Evolutionary conservation across 805 yeast genomes (phyloP).

Genomic region (Metahyphopichia silvanorum): DNA sequence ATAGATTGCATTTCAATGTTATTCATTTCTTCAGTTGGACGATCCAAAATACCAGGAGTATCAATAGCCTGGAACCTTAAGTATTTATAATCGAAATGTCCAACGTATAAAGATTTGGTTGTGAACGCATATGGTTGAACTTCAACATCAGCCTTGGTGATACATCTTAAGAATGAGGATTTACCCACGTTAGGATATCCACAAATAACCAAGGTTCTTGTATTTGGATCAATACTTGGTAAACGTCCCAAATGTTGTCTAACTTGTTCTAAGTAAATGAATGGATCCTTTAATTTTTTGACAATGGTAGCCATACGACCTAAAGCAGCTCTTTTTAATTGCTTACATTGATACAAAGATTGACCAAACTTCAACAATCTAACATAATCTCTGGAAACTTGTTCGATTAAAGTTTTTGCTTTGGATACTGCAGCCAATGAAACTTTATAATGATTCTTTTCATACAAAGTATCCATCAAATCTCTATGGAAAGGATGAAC

Average conservation of each 20-base stretch:
- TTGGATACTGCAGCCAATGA: conserved; percentile 92
- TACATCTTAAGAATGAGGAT: conserved; percentile 87
- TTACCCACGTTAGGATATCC: conserved; percentile 99
- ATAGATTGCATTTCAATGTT: conserved; percentile 99
- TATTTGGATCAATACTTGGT: conserved; percentile 97
- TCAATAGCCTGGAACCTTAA: conserved; percentile 98
- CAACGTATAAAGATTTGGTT: conserved; percentile 94
- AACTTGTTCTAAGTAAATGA: conserved; percentile 92
- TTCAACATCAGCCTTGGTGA: conserved; percentile 98
- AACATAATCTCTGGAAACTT: conserved; percentile 92
- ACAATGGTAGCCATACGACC: conserved; percentile 99
- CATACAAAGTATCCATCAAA: conserved; percentile 95
- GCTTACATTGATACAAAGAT: conserved; percentile 97
- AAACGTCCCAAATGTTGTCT: conserved; percentile 98
- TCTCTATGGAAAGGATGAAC: conserved; percentile 98
- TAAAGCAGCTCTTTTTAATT: conserved; percentile 94
- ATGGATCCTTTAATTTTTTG: conserved; percentile 92
- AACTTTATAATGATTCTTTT: conserved; percentile 96
- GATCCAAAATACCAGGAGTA: conserved; percentile 97
- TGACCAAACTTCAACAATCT: conserved; percentile 96
- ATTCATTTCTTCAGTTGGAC: conserved; percentile 99
- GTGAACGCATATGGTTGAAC: conserved; percentile 99
- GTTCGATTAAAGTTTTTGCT: conserved; percentile 92
- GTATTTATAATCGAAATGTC: conserved; percentile 98
- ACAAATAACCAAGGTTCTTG: conserved; percentile 94